A percentile compares a stretch with the other conserved stretches of the same genome.
Conservation (phyloP, 352 stramenopile species). For the Pythium guiyangense region DNA sequence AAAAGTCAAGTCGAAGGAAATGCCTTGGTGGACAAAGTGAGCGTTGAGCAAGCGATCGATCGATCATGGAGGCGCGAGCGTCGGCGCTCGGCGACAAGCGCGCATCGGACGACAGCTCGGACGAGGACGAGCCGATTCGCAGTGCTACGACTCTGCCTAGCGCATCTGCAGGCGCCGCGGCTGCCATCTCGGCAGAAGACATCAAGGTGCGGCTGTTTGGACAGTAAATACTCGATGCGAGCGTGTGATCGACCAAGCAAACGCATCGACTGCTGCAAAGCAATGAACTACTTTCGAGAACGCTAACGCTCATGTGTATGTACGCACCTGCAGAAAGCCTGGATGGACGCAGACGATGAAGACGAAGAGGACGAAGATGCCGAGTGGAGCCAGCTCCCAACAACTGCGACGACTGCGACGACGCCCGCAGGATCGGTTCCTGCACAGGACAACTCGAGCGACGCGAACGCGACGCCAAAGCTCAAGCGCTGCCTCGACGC, state of each 20-base stretch:
- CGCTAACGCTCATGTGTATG: neutral
- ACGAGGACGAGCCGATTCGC: conserved; percentile 81
- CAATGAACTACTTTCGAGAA: neutral
- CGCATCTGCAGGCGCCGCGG: neutral
- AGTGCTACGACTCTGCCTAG: neutral
- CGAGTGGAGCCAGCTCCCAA: conserved; percentile 53
- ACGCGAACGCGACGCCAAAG: conserved; percentile 36
- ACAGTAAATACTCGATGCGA: no score
- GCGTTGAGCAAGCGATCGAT: no score
- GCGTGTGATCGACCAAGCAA: neutral
- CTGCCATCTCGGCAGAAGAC: neutral
- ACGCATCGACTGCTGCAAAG: neutral
- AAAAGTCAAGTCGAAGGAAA: no score
- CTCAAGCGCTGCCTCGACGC: conserved; percentile 55
- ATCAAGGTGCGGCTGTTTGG: neutral
- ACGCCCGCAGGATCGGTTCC: neutral
- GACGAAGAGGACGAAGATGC: conserved; percentile 83
- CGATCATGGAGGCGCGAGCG: neutral
- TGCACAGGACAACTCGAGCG: neutral
- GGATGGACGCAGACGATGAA: conserved; percentile 72
- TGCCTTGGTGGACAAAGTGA: no score
- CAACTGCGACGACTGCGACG: neutral
- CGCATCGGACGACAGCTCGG: conserved; percentile 68
- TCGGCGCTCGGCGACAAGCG: conserved; percentile 6
- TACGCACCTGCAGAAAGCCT: conserved; percentile 38